Percentiles rank a stretch among this genome's conserved stretches.
Conservation (phyloP, 441 rosid genomes). For the Gossypium gossypioides region DNA sequence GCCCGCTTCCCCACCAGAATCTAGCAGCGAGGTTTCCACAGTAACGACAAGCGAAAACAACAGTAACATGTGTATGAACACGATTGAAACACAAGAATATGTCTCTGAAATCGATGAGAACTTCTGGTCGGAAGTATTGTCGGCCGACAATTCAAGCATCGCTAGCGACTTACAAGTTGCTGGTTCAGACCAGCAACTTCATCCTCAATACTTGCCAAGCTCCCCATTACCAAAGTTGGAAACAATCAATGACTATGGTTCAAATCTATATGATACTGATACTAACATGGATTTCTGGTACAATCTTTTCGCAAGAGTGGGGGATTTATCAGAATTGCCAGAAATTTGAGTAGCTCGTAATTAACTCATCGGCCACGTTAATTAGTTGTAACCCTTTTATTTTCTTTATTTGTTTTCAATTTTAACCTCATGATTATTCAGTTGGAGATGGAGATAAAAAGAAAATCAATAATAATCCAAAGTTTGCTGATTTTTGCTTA, state of each 20-base stretch:
- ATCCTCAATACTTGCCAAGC: neutral
- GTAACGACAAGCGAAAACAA: constrained; percentile 16
- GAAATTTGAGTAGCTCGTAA: constrained; percentile 16
- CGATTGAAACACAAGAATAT: constrained; percentile 13
- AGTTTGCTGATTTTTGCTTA: too few relatives aligned
- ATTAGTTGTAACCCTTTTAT: neutral
- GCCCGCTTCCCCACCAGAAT: constrained; percentile 3
- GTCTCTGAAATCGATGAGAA: constrained; percentile 29
- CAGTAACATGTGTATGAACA: constrained; percentile 5
- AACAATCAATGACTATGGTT: constrained; percentile 6
- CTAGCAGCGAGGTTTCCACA: constrained; percentile 28
- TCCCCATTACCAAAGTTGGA: constrained; percentile 6
- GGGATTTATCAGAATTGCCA: constrained; percentile 23
- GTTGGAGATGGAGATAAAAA: too few relatives aligned
- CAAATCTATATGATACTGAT: constrained; percentile 14
- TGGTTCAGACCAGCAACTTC: constrained; percentile 4
- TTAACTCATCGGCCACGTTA: neutral
- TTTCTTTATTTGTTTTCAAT: neutral
- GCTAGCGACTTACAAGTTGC: neutral
- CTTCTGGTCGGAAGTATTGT: constrained; percentile 44
- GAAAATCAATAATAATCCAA: too few relatives aligned
- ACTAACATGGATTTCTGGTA: constrained; percentile 32
- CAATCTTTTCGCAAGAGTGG: constrained; percentile 26
- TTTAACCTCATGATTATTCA: neutral
- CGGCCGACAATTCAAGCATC: constrained; percentile 24